Evolutionary conservation across 2,329 filamentous ascomycete genomes (phyloP).

Genomic region (Aspergillus intermedius): DNA sequence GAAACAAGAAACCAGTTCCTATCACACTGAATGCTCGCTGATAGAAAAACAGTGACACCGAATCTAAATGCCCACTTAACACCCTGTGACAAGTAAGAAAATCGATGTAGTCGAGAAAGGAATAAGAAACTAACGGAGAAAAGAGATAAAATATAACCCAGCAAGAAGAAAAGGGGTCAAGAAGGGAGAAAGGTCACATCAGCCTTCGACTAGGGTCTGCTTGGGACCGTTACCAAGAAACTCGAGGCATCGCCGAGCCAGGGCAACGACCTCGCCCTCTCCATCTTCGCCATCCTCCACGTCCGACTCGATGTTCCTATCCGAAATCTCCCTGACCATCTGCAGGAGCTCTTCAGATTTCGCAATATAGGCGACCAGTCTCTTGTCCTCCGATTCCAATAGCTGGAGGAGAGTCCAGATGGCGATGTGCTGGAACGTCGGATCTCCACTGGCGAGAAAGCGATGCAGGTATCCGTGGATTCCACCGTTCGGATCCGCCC

Average conservation of each 20-base stretch:
- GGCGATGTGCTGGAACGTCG: constrained; percentile 97
- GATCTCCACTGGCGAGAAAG: constrained; percentile 88
- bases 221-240: constrained; percentile 73
- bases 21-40: constrained; percentile 32
- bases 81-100: constrained; percentile 17
- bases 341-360: constrained; percentile 86
- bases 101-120: constrained; percentile 12
- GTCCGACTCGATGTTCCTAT: constrained; percentile 80
- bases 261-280: constrained; percentile 83
- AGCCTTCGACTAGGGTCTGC: constrained; percentile 72
- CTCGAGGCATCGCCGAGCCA: constrained; percentile 85
- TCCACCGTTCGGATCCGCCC: constrained; percentile 84
- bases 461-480: constrained; percentile 92
- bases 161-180: background rate
- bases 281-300: constrained; percentile 83
- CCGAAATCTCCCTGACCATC: constrained; percentile 86
- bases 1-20: constrained; percentile 11
- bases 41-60: constrained; percentile 17
- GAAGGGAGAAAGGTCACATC: constrained; percentile 5
- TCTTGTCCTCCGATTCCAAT: constrained; percentile 88
- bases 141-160: background rate
- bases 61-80: constrained; percentile 28
- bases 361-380: constrained; percentile 78
- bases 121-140: constrained; percentile 7
- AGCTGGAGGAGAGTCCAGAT: constrained; percentile 97